Evolutionary conservation across 139 green algal genomes (phyloP).

Genomic region (Tetradesmus obliquus): DNA sequence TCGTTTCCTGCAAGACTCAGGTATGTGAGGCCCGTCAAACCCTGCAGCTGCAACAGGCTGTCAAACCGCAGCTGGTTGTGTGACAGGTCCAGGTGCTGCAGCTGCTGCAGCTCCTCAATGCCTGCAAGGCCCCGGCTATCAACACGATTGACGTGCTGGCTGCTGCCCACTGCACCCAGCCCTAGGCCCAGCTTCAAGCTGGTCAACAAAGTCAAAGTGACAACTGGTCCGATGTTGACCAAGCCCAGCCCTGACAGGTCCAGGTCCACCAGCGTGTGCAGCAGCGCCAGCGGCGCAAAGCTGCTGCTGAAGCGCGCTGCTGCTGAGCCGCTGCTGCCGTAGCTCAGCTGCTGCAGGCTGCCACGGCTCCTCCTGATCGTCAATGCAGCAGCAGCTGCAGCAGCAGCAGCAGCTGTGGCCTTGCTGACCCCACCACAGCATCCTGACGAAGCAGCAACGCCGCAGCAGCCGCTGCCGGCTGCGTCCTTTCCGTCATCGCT

Average conservation of each 20-base stretch:
- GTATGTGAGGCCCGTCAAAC: not conserved
- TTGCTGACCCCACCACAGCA: not conserved
- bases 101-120: not conserved
- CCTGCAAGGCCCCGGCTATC: not conserved
- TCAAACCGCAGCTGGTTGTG: not conserved
- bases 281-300: not conserved
- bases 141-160: not conserved
- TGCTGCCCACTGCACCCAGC: not conserved
- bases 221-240: not conserved
- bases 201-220: not conserved
- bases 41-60: not conserved
- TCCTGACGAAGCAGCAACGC: no score
- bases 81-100: not conserved
- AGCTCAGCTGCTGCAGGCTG: not conserved
- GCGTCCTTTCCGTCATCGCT: no score
- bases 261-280: not conserved
- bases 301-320: not conserved
- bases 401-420: no score
- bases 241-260: not conserved
- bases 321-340: not conserved
- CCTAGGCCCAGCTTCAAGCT: not conserved
- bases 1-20: not conserved
- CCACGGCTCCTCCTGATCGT: not conserved
- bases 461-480: no score
- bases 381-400: not conserved